Base-by-base conservation (phyloP, 176 grass and related monocot species). In the Zoysia japonica region DNA sequence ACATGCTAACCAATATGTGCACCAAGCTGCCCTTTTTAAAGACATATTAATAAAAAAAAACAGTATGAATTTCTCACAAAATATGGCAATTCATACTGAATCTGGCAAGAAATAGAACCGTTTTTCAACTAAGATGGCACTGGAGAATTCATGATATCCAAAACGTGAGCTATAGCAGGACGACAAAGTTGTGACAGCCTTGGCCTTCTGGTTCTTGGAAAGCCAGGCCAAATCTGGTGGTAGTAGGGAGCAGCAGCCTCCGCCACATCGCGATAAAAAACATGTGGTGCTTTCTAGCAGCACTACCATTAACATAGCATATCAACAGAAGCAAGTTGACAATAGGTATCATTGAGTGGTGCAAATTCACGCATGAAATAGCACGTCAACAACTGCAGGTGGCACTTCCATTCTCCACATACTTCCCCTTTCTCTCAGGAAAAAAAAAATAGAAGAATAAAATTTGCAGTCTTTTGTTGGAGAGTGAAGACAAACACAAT, bases 211-310 rank as follows among this genome's bases (percentile, higher is more conserved):
- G 65, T 63, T 46, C 44, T n/a, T 78, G 74, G 46, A 78, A 78
- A 84, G 74, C 37, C 73, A 77, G 37, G 65, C 37, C 65, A 41
- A 28, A 28, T 28, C 28, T 28, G 28, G 28, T 28, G 28, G 28
- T 28, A 82, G 66, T 43, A 13, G 28, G 47, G 15, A 61, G 43
- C 61, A 4, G 47, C n/a, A 3, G 19, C 36, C 47, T 42, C 37
- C 4, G 46, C 46, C 75, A 78, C 75, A 78, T 51, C 46, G 61
- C 41, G 75, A 60, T 61, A 78, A 78, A 28, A 64, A 51, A 65
- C 75, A 61, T 78, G 61, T 65, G 50, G 75, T 52, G 75, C 75
- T 78, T 65, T 78, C 75, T 51, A 78, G 75, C 10, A 65, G 75
- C 75, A 78, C 61, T 12, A 49, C 14, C 60, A 77, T 77, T 78